phyloP scores from a whole-genome alignment of 768 basidiomycete species.

The Gelatoporia subvermispora region DNA sequence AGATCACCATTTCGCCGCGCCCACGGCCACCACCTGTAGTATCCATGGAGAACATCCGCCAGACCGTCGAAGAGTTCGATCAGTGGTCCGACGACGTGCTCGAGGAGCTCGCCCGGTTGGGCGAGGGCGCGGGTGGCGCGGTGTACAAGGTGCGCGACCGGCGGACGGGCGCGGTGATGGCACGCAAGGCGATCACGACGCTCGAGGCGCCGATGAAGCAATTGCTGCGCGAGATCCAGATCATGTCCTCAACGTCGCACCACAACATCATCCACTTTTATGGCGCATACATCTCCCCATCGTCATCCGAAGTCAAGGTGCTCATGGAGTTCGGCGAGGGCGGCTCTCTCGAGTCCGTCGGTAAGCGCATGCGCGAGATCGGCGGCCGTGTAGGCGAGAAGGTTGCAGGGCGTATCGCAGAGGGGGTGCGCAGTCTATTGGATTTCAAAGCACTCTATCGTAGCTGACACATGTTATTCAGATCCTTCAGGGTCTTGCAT shows the following conservation, averaged over 20 bases:
- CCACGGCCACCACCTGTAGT: constrained; percentile 20
- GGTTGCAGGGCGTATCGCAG: constrained; percentile 87
- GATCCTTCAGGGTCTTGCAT: constrained; percentile 89
- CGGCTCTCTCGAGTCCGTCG: constrained; percentile 84
- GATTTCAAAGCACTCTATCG: too few species aligned
- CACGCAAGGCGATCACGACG: constrained; percentile 91
- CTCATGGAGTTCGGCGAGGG: constrained; percentile 90
- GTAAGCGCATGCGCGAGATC: constrained; percentile 75
- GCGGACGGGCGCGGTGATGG: constrained; percentile 76
- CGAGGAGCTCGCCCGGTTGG: constrained; percentile 73
- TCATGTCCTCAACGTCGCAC: constrained; percentile 81
- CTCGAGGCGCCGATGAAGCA: constrained; percentile 89
- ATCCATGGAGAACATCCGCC: constrained; percentile 23
- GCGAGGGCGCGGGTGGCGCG: constrained; percentile 94
- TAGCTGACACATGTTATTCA: constrained; percentile 29
- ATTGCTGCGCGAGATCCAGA: constrained; percentile 86
- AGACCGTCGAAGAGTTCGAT: constrained; percentile 31
- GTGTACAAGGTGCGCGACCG: constrained; percentile 91
- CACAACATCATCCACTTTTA: constrained; percentile 88
- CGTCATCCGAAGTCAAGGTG: constrained; percentile 89
- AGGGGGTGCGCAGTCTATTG: constrained; percentile 65
- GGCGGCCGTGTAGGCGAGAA: constrained; percentile 79
- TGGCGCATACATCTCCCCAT: constrained; percentile 86
- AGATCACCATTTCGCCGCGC: constrained; percentile 33
- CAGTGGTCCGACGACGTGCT: constrained; percentile 68